These are phyloP conservation scores for Pyrus hybrid DNA, from an alignment of 331 rosid species.

Conservation along the genomic window DNA sequence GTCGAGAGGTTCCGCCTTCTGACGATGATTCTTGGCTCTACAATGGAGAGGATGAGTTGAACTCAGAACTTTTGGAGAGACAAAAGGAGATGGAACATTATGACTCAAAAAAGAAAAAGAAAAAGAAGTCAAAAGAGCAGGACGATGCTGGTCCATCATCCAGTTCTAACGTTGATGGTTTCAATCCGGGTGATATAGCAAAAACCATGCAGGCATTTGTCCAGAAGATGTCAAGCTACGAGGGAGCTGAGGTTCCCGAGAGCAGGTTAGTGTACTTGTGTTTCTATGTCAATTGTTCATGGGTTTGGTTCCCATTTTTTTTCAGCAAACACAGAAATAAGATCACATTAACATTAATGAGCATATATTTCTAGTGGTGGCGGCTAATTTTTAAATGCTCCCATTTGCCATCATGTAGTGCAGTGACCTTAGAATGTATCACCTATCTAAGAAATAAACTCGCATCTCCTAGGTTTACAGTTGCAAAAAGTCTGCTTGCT, in stretches of 20 bases:
- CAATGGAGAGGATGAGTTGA: slow-evolving; percentile 77
- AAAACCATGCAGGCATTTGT: slow-evolving; percentile 83
- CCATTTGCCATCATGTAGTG: neutral
- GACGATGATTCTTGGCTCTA: slow-evolving; percentile 89
- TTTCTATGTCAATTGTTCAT: neutral
- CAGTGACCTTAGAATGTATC: neutral
- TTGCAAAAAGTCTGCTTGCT: neutral
- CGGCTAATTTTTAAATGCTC: neutral
- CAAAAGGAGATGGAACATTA: slow-evolving; percentile 81
- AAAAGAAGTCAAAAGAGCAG: slow-evolving; percentile 49
- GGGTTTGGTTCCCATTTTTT: neutral
- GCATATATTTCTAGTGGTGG: neutral
- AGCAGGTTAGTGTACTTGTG: slow-evolving; percentile 43
- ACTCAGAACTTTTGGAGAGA: slow-evolving; percentile 68
- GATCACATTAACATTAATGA: neutral
- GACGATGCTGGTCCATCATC: slow-evolving; percentile 37
- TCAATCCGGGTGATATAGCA: slow-evolving; percentile 64
- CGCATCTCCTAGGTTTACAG: neutral
- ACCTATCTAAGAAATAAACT: neutral
- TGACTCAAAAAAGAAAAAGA: slow-evolving; percentile 55
- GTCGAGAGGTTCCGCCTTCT: slow-evolving; percentile 64
- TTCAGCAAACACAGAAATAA: neutral
- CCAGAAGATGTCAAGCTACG: slow-evolving; percentile 66
- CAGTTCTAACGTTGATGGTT: slow-evolving; percentile 41
- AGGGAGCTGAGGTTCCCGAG: slow-evolving; percentile 89